Evolutionary conservation across 768 basidiomycete genomes (phyloP), one percentile per base, ranked within the genome.

Genomic region (Podaxis sp.): DNA sequence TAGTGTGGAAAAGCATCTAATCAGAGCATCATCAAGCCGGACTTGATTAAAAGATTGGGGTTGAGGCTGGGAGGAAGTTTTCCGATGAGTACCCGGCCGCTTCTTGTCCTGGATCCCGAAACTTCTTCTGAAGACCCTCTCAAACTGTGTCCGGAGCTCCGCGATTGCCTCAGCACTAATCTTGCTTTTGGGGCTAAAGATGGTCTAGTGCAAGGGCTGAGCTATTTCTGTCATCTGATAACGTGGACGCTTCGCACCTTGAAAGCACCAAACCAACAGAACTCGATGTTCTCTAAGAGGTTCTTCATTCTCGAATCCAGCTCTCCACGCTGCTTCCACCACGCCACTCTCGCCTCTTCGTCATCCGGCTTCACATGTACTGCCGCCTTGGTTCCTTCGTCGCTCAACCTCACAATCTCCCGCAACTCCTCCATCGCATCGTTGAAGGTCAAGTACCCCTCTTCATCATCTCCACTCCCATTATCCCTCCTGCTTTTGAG

Each of bases 221-320:
- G 58, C 33, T 50, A 40, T 8, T 7, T 63, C 33, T 46, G 15
- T 36, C 36, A 8, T 26, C 26, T 6, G 4, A 13, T 33, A 55
- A 33, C 37, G 37, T 7, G 54, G 10, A 20, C n/a, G 22, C 10
- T 15, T 62, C 80, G 37, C 55, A 95, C 96, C 87, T 98, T 99
- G 84, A 97, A 98, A 22, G 90, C 95, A 1, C 97, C 96, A 2
- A 99, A 80, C 97, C 97, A 99, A 70, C 91, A 95, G 68, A 92
- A 95, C 72, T 99, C 97, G 49, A 99, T 88, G 66, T 89, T 93
- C 66, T 86, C 85, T 37, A 97, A 72, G 5, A 99, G 74, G 33
- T 86, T 85, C 61, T 84, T 79, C 69, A 99, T 72, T 24, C 94
- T 83, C 52, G 78, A 79, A 69, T 99, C 95, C n/a, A 99, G 80